Percentiles rank a stretch among this genome's conserved stretches.
phyloP scores from a whole-genome alignment of 352 stramenopile genomes.

The Hyaloperonospora brassicae region DNA sequence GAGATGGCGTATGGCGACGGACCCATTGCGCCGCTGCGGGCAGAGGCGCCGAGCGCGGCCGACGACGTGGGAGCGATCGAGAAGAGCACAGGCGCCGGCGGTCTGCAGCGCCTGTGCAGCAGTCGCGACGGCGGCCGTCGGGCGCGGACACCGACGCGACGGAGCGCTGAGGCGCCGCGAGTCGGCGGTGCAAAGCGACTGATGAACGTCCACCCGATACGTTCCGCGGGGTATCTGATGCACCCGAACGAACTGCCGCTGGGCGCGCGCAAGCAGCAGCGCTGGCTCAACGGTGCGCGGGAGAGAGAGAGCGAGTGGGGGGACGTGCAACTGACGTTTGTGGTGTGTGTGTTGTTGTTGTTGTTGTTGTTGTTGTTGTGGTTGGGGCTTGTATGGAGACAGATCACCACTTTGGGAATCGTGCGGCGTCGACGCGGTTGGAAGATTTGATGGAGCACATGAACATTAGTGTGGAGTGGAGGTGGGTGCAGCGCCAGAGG shows the following conservation, averaged over 20 bases:
- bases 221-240: slow-evolving; percentile 50
- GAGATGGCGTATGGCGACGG: slow-evolving; percentile 76
- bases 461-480: slow-evolving; percentile 81
- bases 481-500: slow-evolving; percentile 23
- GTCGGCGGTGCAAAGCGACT: slow-evolving; percentile 56
- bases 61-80: slow-evolving; percentile 10
- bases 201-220: slow-evolving; percentile 77
- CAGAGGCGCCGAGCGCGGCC: slow-evolving; percentile 6
- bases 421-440: slow-evolving; percentile 51
- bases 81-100: slow-evolving; percentile 13
- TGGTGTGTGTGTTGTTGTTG: not conserved
- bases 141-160: slow-evolving; percentile 58
- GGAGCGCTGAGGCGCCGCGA: slow-evolving; percentile 43
- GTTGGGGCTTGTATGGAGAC: too few species aligned
- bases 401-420: slow-evolving; percentile 84
- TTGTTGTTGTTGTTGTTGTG: too few species aligned
- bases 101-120: slow-evolving; percentile 36
- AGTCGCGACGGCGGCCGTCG: slow-evolving; percentile 57
- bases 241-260: slow-evolving; percentile 65
- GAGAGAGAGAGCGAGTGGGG: not conserved
- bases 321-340: slow-evolving; percentile 1
- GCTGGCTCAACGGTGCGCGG: slow-evolving; percentile 71
- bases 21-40: slow-evolving; percentile 59
- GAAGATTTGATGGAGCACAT: slow-evolving; percentile 86
- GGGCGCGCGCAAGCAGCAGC: slow-evolving; percentile 65